phyloP scores from a whole-genome alignment of 2,329 filamentous ascomycete species.

The Penicillium sp. region DNA sequence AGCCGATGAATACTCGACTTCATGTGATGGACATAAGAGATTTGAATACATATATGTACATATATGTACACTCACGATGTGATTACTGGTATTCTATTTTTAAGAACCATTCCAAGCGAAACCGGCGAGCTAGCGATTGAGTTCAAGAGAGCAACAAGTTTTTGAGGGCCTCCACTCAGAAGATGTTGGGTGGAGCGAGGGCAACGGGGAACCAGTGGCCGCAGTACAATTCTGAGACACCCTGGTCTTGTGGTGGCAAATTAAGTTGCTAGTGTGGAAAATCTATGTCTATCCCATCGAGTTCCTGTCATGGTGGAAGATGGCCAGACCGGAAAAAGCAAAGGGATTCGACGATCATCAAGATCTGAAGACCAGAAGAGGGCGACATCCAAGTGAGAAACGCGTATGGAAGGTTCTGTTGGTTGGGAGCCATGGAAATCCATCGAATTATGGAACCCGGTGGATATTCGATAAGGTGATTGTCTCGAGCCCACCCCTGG shows the following conservation, averaged over 20 bases:
- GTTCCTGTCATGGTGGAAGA: background rate
- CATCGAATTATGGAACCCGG: background rate
- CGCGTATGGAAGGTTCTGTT: slow-evolving; percentile 14
- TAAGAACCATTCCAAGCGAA: slow-evolving; percentile 1
- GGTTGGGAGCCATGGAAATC: slow-evolving; percentile 21
- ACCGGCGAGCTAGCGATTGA: slow-evolving; percentile 1
- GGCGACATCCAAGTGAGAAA: background rate
- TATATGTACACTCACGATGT: background rate
- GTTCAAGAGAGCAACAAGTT: slow-evolving; percentile 2
- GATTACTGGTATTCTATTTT: slow-evolving; percentile 3
- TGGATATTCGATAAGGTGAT: background rate
- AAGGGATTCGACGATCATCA: slow-evolving; percentile 8
- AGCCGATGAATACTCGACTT: too few species aligned
- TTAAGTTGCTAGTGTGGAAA: slow-evolving; percentile 14
- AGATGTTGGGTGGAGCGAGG: background rate
- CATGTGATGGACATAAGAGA: too few species aligned
- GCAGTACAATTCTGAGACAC: slow-evolving; percentile 1
- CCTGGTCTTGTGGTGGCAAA: slow-evolving; percentile 1
- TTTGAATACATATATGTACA: slow-evolving; percentile 1
- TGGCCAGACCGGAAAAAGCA: slow-evolving; percentile 1
- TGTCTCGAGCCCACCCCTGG: too few species aligned
- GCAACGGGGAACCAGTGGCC: background rate
- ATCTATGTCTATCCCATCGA: background rate
- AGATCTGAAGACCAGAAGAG: background rate
- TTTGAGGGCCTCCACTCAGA: background rate